Conservation (phyloP, 148 eudicot genomes). For the Linanthus parryae region DNA sequence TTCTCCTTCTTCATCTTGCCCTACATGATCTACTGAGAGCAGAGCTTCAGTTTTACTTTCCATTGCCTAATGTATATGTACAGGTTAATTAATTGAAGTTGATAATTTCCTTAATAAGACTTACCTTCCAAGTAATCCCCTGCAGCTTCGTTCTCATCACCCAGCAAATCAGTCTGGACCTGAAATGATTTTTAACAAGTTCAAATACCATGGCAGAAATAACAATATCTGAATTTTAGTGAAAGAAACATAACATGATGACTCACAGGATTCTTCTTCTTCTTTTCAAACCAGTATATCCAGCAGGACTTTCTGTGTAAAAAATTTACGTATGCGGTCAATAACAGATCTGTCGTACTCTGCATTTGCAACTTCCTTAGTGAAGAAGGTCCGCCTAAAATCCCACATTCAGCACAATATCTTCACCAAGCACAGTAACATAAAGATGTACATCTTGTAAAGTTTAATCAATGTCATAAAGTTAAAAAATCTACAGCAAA, state of each 20-base stretch:
- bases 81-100: not conserved
- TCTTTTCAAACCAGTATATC: slow-evolving; percentile 71
- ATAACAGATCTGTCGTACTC: too few species aligned
- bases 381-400: too few species aligned
- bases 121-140: slow-evolving; percentile 56
- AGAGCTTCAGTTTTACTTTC: not conserved
- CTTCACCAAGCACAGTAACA: too few species aligned
- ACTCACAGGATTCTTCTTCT: slow-evolving; percentile 68
- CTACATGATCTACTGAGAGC: slow-evolving; percentile 25
- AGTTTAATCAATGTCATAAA: too few species aligned
- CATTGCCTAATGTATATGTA: slow-evolving; percentile 4
- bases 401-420: too few species aligned
- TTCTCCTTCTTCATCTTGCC: slow-evolving; percentile 63
- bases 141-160: slow-evolving; percentile 40
- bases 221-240: not conserved
- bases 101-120: not conserved
- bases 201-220: slow-evolving; percentile 2
- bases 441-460: too few species aligned
- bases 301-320: slow-evolving; percentile 50
- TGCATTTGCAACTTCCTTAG: too few species aligned
- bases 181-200: slow-evolving; percentile 14
- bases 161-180: slow-evolving; percentile 51
- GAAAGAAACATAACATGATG: not conserved
- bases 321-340: too few species aligned
- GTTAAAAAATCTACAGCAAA: too few species aligned